Conservation (phyloP, 148 eudicot species). For the Vaccinium darrowii region DNA sequence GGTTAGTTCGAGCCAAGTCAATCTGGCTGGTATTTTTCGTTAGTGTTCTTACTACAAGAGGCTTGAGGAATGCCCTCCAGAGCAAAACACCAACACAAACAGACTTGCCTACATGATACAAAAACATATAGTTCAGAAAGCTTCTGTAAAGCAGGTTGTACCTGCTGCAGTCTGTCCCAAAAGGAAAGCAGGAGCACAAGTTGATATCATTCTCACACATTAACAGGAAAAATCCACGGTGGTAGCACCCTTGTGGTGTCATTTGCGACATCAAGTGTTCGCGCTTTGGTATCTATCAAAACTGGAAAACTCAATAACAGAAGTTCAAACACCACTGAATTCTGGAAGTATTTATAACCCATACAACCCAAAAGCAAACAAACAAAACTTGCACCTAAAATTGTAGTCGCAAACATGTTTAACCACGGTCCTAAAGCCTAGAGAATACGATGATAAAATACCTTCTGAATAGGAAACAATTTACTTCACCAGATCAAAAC, state of each 20-base stretch:
- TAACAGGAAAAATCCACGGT: background rate
- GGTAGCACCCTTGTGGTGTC: too few species aligned
- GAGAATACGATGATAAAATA: conserved; percentile 14
- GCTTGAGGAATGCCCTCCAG: too few species aligned
- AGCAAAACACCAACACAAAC: too few species aligned
- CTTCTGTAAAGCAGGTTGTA: background rate
- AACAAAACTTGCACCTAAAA: conserved; percentile 21
- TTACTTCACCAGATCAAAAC: conserved; percentile 12
- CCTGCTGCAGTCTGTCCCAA: background rate
- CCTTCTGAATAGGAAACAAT: conserved; percentile 13
- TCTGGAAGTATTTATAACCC: conserved; percentile 18
- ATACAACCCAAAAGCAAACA: conserved; percentile 20
- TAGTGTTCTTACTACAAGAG: too few species aligned
- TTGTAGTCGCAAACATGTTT: conserved; percentile 11
- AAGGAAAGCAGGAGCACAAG: background rate
- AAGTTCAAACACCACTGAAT: conserved; percentile 14
- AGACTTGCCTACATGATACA: too few species aligned
- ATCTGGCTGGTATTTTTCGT: too few species aligned
- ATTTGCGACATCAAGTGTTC: too few species aligned
- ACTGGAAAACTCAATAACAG: background rate
- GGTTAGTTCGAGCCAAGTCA: too few species aligned
- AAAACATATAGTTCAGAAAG: background rate
- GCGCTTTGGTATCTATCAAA: background rate
- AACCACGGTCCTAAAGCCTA: conserved; percentile 15
- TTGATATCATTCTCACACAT: background rate